A percentile compares a stretch with the other conserved stretches of the same genome.
Conservation (phyloP, 1,139 yeast genomes). For the Starmera stellimalicola region DNA sequence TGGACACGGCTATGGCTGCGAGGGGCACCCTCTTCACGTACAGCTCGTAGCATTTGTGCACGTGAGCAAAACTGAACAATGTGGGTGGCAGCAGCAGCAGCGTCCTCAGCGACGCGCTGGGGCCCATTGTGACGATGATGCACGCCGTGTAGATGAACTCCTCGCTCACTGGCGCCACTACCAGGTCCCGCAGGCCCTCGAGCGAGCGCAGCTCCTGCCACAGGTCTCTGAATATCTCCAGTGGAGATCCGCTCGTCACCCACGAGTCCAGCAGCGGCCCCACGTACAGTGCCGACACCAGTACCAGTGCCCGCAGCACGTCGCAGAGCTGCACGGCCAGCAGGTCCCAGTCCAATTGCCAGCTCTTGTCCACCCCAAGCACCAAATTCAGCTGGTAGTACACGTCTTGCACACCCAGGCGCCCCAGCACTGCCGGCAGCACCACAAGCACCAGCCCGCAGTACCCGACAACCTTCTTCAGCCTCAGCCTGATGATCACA, state of each 20-base stretch:
- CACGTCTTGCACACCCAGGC: constrained; percentile 18
- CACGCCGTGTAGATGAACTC: constrained; percentile 73
- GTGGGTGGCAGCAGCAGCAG: constrained; percentile 47
- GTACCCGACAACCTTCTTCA: constrained; percentile 21
- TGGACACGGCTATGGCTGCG: constrained; percentile 29
- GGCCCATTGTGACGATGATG: constrained; percentile 30
- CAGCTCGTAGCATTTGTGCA: constrained; percentile 70
- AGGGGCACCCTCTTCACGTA: constrained; percentile 24
- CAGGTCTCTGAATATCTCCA: constrained; percentile 16
- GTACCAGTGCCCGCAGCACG: constrained; percentile 19
- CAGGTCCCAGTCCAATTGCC: constrained; percentile 7
- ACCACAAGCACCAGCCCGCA: constrained; percentile 19
- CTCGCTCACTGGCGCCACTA: constrained; percentile 83
- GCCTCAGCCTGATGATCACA: constrained; percentile 25
- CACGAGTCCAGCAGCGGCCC: constrained; percentile 50
- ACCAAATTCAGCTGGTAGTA: constrained; percentile 20
- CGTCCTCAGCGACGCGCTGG: constrained; percentile 16
- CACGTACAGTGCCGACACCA: constrained; percentile 37
- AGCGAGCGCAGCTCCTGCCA: constrained; percentile 25
- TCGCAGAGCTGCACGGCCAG: constrained; percentile 16
- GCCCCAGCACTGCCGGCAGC: constrained; percentile 20
- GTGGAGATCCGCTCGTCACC: constrained; percentile 14
- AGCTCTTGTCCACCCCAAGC: not conserved
- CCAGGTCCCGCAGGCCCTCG: constrained; percentile 51
- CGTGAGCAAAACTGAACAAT: constrained; percentile 84